phyloP scores from a whole-genome alignment of 148 eudicot genomes.

The Vaccinium myrtillus region DNA sequence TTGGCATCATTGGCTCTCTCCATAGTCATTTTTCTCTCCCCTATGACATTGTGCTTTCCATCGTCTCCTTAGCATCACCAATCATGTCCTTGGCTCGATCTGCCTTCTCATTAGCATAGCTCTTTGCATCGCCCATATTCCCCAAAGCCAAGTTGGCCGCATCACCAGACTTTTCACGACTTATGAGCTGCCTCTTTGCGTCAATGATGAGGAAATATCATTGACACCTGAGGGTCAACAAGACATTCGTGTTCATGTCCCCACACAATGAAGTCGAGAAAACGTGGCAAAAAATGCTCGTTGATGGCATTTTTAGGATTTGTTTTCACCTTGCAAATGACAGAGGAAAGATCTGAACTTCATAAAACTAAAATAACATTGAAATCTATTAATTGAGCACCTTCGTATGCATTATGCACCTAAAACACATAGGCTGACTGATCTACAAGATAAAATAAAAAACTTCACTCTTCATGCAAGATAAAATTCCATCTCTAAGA shows the following conservation, averaged over 20 bases:
- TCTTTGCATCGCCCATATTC: no score
- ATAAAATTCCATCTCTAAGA: constrained; percentile 4
- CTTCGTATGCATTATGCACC: neutral
- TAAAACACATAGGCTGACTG: neutral
- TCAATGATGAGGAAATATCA: neutral
- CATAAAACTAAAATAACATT: neutral
- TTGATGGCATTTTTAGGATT: constrained; percentile 99
- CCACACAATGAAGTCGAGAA: constrained; percentile 97
- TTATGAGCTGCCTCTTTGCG: no score
- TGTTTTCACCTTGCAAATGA: constrained; percentile 76
- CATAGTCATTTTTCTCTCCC: no score
- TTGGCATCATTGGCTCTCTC: no score
- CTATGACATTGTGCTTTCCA: no score
- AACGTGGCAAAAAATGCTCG: constrained; percentile 94
- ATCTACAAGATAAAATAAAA: neutral
- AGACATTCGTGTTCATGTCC: constrained; percentile 99
- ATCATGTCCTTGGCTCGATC: no score
- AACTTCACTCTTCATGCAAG: neutral
- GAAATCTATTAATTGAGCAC: neutral
- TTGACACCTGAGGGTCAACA: constrained; percentile 88
- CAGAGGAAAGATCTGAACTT: constrained; percentile 5
- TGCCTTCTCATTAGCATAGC: no score
- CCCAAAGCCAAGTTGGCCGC: no score
- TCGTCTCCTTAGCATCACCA: no score
- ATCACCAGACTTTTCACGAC: no score